A percentile compares a stretch with the other conserved stretches of the same genome.
phyloP scores from a whole-genome alignment of 192 early-diverging fungal species.

The Coemansia javaensis region DNA sequence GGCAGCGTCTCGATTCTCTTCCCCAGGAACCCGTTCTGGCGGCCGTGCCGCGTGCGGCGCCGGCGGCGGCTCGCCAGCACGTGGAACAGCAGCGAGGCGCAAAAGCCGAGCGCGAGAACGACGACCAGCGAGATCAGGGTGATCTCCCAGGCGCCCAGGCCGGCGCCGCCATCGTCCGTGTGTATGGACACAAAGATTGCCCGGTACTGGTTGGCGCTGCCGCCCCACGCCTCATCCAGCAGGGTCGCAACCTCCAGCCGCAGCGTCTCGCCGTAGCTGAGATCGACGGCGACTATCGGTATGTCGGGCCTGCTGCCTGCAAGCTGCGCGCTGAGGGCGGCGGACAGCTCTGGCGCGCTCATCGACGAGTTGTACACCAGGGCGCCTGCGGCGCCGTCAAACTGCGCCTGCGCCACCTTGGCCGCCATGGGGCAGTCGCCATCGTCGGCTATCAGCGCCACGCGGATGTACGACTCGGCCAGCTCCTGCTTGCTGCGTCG shows the following conservation, averaged over 20 bases:
- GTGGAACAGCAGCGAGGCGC: constrained; percentile 39
- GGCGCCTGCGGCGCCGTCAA: constrained; percentile 45
- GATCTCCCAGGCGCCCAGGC: constrained; percentile 44
- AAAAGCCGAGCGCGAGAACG: constrained; percentile 40
- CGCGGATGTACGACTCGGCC: constrained; percentile 29
- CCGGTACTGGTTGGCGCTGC: constrained; percentile 10
- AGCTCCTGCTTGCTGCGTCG: constrained; percentile 25
- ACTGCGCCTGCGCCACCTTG: constrained; percentile 38
- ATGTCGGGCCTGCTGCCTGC: constrained; percentile 11
- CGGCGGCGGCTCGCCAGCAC: constrained; percentile 22
- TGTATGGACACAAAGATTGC: constrained; percentile 49
- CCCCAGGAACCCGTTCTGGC: not conserved
- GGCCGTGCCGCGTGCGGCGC: not conserved
- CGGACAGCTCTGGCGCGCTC: constrained; percentile 11
- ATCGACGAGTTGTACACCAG: constrained; percentile 35
- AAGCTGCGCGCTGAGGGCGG: constrained; percentile 13
- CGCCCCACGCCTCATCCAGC: constrained; percentile 17
- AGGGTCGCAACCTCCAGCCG: constrained; percentile 22
- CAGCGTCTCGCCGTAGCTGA: constrained; percentile 40
- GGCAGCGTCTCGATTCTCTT: constrained; percentile 43
- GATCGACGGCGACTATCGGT: constrained; percentile 34
- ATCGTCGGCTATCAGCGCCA: constrained; percentile 36
- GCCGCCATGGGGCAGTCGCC: constrained; percentile 30
- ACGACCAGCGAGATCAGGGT: constrained; percentile 41
- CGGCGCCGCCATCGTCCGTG: constrained; percentile 21